phyloP scores from a whole-genome alignment of 306 rosid species.

The Vigna trinervia region DNA sequence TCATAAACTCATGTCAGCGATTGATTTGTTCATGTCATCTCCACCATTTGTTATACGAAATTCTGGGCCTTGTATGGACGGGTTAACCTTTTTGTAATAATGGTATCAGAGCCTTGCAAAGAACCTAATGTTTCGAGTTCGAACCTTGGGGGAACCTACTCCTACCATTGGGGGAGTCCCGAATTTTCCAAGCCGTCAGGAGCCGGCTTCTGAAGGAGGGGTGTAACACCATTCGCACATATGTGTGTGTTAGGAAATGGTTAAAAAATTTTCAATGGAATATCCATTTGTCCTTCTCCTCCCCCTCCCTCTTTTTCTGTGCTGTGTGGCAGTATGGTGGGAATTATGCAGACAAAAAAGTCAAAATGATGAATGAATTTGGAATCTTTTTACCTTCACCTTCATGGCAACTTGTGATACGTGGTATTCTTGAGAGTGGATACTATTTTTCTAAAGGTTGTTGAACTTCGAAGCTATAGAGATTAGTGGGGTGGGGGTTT shows the following conservation, averaged over 20 bases:
- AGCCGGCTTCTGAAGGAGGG: too few relatives aligned
- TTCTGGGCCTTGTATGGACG: too few relatives aligned
- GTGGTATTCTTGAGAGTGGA: not conserved
- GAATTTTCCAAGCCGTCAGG: too few relatives aligned
- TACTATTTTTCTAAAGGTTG: not conserved
- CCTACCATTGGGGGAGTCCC: too few relatives aligned
- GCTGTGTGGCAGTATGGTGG: not conserved
- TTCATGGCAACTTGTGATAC: not conserved
- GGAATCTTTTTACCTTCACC: not conserved
- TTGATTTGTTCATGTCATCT: slow-evolving; percentile 19
- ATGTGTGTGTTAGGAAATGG: slow-evolving; percentile 2
- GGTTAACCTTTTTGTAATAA: too few relatives aligned
- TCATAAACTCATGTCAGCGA: not conserved
- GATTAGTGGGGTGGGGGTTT: not conserved
- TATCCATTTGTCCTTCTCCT: not conserved
- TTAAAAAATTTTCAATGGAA: not conserved
- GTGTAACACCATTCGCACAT: not conserved
- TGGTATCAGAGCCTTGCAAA: too few relatives aligned
- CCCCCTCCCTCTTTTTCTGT: not conserved
- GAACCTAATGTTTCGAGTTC: too few relatives aligned
- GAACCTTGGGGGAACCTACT: too few relatives aligned
- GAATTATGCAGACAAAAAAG: not conserved
- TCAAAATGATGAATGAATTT: not conserved
- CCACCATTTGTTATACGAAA: not conserved
- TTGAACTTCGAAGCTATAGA: slow-evolving; percentile 22